Conservation (phyloP, 768 basidiomycete genomes). For the Russula lepida region DNA sequence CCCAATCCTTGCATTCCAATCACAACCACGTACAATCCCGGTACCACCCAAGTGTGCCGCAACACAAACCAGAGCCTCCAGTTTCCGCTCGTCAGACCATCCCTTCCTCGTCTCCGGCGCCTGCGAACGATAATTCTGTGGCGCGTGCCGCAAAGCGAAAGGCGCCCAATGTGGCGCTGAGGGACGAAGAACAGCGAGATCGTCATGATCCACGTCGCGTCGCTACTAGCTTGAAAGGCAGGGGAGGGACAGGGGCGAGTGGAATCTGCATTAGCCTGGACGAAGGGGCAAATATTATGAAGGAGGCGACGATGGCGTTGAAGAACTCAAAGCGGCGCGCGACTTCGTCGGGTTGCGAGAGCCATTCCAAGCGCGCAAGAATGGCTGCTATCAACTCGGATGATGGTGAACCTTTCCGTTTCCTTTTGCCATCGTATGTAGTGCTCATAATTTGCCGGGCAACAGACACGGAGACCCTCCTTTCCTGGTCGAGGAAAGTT, state of each 20-base stretch:
- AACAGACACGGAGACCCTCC: background rate
- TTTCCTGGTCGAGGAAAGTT: slow-evolving; percentile 1
- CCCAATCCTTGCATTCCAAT: background rate
- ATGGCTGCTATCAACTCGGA: background rate
- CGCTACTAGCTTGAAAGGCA: background rate
- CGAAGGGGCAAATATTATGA: background rate
- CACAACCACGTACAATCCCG: background rate
- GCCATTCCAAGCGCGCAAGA: background rate
- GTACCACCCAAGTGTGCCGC: background rate
- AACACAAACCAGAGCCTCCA: background rate
- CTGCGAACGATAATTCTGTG: background rate
- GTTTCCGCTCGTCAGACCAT: background rate
- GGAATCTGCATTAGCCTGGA: background rate
- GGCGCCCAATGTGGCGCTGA: background rate
- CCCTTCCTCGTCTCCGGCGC: background rate
- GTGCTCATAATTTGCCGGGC: background rate
- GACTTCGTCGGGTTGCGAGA: background rate
- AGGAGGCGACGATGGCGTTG: background rate
- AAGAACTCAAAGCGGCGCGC: background rate
- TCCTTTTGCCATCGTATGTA: background rate
- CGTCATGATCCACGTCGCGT: background rate
- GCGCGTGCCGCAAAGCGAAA: background rate
- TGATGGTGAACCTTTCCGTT: background rate
- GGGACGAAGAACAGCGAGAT: background rate
- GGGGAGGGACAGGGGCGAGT: background rate